phyloP scores from a whole-genome alignment of 1,284 basidiomycete species.

The Cystobasidiaceae sp. region DNA sequence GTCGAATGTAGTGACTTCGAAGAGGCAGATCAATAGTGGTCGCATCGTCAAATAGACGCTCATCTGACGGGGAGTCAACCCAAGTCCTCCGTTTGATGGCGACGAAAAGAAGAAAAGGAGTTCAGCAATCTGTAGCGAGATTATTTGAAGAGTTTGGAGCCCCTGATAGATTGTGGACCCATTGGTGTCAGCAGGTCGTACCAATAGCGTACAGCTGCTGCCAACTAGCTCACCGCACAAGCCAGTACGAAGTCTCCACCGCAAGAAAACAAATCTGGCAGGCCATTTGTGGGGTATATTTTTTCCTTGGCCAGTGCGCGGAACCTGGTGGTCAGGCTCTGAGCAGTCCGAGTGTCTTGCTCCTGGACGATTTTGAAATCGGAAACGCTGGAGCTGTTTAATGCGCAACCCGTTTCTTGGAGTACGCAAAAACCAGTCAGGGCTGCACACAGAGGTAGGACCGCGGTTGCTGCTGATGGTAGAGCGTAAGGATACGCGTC shows the following conservation, averaged over 20 bases:
- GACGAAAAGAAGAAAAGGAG: slow-evolving; percentile 5
- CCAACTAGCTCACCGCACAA: not conserved
- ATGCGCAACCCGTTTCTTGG: not conserved
- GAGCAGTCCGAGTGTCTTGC: not conserved
- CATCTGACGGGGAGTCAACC: not conserved
- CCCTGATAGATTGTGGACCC: not conserved
- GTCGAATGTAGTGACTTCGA: not conserved
- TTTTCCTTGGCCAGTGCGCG: not conserved
- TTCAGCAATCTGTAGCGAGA: not conserved
- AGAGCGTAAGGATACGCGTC: slow-evolving; percentile 12
- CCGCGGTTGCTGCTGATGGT: not conserved
- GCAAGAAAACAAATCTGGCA: slow-evolving; percentile 5
- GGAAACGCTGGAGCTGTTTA: not conserved
- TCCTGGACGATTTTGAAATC: not conserved
- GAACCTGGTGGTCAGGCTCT: not conserved
- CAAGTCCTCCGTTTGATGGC: not conserved
- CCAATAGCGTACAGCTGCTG: not conserved
- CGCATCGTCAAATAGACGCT: not conserved
- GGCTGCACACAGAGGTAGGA: not conserved
- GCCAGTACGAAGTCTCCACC: not conserved
- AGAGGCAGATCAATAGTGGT: not conserved
- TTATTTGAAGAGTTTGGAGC: not conserved
- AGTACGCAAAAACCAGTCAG: not conserved
- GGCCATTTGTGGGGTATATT: not conserved
- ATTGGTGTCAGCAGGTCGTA: not conserved